A percentile compares a stretch with the other conserved stretches of the same genome.
Conservation (phyloP, 441 rosid species). For the Adansonia grandidieri region DNA sequence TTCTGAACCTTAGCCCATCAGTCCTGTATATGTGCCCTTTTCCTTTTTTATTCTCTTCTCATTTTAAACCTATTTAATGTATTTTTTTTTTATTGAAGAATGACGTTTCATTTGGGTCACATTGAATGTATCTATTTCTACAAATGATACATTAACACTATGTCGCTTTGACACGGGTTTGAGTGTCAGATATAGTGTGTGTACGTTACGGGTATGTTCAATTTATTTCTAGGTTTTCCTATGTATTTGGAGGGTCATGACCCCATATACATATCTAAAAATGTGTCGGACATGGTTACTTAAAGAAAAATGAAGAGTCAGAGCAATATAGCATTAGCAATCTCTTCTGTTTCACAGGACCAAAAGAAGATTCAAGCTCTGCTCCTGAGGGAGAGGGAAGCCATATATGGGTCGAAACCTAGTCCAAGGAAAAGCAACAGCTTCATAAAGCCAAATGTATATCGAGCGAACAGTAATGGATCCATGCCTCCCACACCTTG, state of each 20-base stretch:
- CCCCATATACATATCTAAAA: too few species aligned
- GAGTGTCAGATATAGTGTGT: too few species aligned
- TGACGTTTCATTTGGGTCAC: neutral
- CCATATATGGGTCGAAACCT: slow-evolving; percentile 87
- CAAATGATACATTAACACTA: neutral
- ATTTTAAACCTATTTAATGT: neutral
- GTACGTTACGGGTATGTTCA: too few species aligned
- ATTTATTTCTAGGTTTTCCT: too few species aligned
- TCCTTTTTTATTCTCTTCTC: neutral
- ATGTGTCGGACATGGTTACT: too few species aligned
- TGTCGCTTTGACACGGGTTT: too few species aligned
- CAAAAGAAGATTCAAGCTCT: slow-evolving; percentile 97
- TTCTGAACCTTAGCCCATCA: neutral
- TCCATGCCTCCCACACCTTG: slow-evolving; percentile 88
- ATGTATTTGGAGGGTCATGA: too few species aligned
- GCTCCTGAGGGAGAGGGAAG: slow-evolving; percentile 74
- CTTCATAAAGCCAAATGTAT: slow-evolving; percentile 76
- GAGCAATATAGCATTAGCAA: too few species aligned
- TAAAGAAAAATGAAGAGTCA: slow-evolving; percentile 36
- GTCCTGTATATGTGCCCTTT: neutral
- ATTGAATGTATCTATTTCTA: neutral
- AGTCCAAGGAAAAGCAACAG: slow-evolving; percentile 83
- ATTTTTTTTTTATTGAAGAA: neutral
- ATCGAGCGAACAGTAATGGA: slow-evolving; percentile 76
- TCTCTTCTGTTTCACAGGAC: slow-evolving; percentile 53